phyloP scores from a whole-genome alignment of 225 moss, liverwort and hornwort genomes.

The Polytrichum commune region DNA sequence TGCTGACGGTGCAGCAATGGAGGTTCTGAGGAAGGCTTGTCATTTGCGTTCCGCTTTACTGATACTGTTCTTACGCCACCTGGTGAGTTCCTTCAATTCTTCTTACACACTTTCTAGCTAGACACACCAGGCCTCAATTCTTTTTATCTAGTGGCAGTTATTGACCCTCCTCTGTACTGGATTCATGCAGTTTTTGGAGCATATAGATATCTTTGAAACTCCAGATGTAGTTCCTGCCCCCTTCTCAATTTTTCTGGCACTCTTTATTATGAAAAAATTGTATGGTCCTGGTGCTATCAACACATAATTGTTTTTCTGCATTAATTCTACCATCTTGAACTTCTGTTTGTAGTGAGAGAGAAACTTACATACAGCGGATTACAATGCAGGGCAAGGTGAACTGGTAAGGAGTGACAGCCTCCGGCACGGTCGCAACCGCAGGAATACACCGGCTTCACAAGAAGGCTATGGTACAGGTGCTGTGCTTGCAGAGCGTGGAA shows the following conservation, averaged over 20 bases:
- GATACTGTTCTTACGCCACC: slow-evolving; percentile 76
- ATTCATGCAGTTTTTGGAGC: too few species aligned
- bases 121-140: neutral
- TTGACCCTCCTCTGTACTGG: too few species aligned
- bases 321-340: too few species aligned
- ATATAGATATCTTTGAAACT: too few species aligned
- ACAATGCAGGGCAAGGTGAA: slow-evolving; percentile 44
- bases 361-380: neutral
- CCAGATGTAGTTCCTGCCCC: too few species aligned
- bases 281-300: too few species aligned
- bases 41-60: slow-evolving; percentile 92
- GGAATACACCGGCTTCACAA: slow-evolving; percentile 62
- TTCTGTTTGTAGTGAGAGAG: too few species aligned
- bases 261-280: too few species aligned
- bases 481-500: slow-evolving; percentile 82
- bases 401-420: slow-evolving; percentile 52
- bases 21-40: slow-evolving; percentile 75
- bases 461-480: slow-evolving; percentile 87
- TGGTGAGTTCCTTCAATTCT: slow-evolving; percentile 26
- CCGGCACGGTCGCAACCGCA: slow-evolving; percentile 57
- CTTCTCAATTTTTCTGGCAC: too few species aligned
- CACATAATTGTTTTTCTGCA: too few species aligned
- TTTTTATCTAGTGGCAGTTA: too few species aligned
- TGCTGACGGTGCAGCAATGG: slow-evolving; percentile 47
- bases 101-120: neutral